Conservation (phyloP, 2,329 filamentous ascomycete species). For the Talaromyces sp. region DNA sequence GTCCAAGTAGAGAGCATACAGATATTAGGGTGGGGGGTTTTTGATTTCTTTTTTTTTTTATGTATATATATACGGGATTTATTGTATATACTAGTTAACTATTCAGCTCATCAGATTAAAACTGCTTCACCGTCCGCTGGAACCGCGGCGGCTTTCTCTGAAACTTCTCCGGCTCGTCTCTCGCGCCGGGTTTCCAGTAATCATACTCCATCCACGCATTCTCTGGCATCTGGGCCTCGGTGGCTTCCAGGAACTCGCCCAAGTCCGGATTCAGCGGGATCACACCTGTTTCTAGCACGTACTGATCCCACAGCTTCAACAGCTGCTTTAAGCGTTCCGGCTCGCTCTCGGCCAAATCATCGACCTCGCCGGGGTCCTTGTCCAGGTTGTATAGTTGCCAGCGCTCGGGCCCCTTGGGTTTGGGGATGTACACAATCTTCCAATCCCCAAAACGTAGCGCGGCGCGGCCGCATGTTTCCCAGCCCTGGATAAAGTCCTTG, state of each 20-base stretch:
- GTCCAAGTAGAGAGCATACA: too few relatives aligned
- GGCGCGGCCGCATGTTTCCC: slow-evolving; percentile 52
- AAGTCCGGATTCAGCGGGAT: slow-evolving; percentile 55
- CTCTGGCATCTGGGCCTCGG: slow-evolving; percentile 61
- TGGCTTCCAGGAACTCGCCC: slow-evolving; percentile 54
- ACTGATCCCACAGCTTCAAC: slow-evolving; percentile 52
- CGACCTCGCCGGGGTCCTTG: slow-evolving; percentile 48
- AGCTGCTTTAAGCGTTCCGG: slow-evolving; percentile 44
- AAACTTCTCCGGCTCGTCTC: slow-evolving; percentile 45
- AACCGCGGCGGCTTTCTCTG: slow-evolving; percentile 30
- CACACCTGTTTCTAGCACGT: slow-evolving; percentile 55
- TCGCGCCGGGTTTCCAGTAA: slow-evolving; percentile 54
- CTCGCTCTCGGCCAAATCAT: slow-evolving; percentile 38
- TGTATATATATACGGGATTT: background rate
- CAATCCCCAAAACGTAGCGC: slow-evolving; percentile 53
- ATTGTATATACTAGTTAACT: background rate
- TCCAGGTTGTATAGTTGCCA: slow-evolving; percentile 55
- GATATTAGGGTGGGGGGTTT: background rate
- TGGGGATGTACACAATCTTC: slow-evolving; percentile 55
- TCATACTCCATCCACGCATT: slow-evolving; percentile 63
- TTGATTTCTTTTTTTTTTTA: background rate
- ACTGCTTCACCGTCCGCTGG: slow-evolving; percentile 30
- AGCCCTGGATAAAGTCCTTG: slow-evolving; percentile 49
- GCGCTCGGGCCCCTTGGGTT: slow-evolving; percentile 49
- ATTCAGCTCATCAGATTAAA: slow-evolving; percentile 15